Conservation (phyloP, 2,329 filamentous ascomycete species). For the Blumeria graminis region DNA sequence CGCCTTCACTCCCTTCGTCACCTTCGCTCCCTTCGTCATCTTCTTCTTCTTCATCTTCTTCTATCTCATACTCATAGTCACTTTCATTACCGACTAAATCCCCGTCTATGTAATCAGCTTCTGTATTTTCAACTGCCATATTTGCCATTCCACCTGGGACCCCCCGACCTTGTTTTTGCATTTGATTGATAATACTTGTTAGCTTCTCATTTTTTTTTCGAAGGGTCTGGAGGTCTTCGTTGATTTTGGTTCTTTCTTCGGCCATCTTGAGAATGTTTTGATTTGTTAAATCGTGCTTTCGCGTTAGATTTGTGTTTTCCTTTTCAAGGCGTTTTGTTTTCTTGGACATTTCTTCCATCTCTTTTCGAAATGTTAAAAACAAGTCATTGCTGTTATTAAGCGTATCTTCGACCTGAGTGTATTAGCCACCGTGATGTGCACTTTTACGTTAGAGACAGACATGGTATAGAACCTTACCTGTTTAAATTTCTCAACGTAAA, state of each 20-base stretch:
- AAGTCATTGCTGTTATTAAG: conserved; percentile 96
- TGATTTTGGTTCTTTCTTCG: conserved; percentile 59
- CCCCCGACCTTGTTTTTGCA: conserved; percentile 83
- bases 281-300: conserved; percentile 83
- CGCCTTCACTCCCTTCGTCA: conserved; percentile 16
- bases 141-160: conserved; percentile 37
- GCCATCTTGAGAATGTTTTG: conserved; percentile 95
- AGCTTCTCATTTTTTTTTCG: conserved; percentile 65
- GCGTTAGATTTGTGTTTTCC: conserved; percentile 74
- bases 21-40: conserved; percentile 27
- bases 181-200: conserved; percentile 80
- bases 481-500: conserved; percentile 98
- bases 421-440: conserved; percentile 16
- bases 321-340: conserved; percentile 94
- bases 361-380: conserved; percentile 88
- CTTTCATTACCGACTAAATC: conserved; percentile 31
- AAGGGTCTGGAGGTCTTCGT: conserved; percentile 54
- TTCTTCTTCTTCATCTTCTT: conserved; percentile 25
- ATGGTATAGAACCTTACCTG: conserved; percentile 39
- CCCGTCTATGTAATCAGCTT: conserved; percentile 30
- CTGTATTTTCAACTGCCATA: conserved; percentile 30
- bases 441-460: not conserved
- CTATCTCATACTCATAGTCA: conserved; percentile 28
- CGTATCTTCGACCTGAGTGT: conserved; percentile 78
- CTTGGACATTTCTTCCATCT: conserved; percentile 99